Conservation (phyloP, 139 green algal genomes). For the Chlorella sp. region DNA sequence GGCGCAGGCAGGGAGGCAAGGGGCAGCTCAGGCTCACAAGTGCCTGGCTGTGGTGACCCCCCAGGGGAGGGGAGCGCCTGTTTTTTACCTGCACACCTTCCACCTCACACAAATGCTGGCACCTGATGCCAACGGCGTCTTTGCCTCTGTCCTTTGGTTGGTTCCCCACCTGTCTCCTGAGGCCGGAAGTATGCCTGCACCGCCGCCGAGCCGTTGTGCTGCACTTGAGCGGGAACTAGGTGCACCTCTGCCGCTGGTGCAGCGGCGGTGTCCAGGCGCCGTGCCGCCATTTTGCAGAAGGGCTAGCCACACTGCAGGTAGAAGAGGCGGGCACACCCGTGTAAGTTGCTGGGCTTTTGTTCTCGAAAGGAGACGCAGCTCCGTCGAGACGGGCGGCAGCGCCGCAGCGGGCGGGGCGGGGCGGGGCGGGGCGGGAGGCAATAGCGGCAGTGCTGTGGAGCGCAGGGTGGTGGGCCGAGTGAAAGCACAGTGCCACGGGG, state of each 20-base stretch:
- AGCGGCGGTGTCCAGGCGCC: neutral
- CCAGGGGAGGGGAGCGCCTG: neutral
- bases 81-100: neutral
- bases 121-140: too few species aligned
- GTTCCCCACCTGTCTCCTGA: neutral
- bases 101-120: neutral
- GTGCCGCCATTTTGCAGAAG: neutral
- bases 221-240: conserved; percentile 30
- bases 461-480: too few species aligned
- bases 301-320: neutral
- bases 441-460: too few species aligned
- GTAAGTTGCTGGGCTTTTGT: neutral
- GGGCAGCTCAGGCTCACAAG: neutral
- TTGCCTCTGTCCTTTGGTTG: too few species aligned
- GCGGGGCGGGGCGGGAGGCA: neutral
- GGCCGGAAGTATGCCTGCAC: conserved; percentile 39
- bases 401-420: neutral
- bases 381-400: too few species aligned
- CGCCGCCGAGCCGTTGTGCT: conserved; percentile 33
- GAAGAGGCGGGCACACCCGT: neutral
- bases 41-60: neutral
- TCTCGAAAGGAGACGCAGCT: neutral
- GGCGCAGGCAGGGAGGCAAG: neutral
- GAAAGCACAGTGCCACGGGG: too few species aligned
- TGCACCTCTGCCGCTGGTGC: conserved; percentile 9